phyloP scores from a whole-genome alignment of 345 rosid genomes.

The Erodium maritimum region DNA sequence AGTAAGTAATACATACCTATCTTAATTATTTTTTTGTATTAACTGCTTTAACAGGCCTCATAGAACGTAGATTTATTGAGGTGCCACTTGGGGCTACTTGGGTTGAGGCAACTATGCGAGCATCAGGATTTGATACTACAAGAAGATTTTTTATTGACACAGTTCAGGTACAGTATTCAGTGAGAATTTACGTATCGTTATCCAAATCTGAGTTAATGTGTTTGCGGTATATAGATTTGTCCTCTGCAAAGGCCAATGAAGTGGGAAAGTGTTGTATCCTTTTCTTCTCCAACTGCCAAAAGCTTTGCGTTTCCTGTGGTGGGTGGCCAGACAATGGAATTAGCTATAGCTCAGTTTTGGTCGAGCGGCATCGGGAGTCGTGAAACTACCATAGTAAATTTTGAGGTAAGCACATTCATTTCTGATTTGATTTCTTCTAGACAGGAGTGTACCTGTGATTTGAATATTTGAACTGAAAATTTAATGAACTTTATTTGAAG shows the following conservation, averaged over 20 bases:
- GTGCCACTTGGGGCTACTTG: constrained; percentile 84
- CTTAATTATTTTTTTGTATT: too few species aligned
- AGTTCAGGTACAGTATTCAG: constrained; percentile 51
- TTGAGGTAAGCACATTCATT: constrained; percentile 55
- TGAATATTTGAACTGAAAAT: too few species aligned
- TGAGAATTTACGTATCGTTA: constrained; percentile 5
- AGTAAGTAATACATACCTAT: too few species aligned
- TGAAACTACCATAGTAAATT: constrained; percentile 66
- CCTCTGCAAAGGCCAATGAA: constrained; percentile 84
- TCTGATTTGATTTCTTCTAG: neutral
- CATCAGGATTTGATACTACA: constrained; percentile 79
- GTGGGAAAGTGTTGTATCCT: constrained; percentile 66
- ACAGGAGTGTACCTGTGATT: neutral
- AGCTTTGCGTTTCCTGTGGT: constrained; percentile 70
- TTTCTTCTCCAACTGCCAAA: constrained; percentile 74
- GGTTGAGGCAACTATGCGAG: constrained; percentile 89
- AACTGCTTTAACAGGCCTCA: constrained; percentile 42
- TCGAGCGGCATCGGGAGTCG: constrained; percentile 94
- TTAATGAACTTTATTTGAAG: too few species aligned
- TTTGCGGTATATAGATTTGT: constrained; percentile 52
- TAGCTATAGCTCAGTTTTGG: constrained; percentile 94
- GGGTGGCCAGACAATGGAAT: constrained; percentile 89
- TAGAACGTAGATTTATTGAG: constrained; percentile 81
- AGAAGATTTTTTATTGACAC: constrained; percentile 76
- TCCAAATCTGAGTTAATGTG: constrained; percentile 19